Evolutionary conservation across 148 eudicot species (phyloP).

Genomic region (Silene latifolia): DNA sequence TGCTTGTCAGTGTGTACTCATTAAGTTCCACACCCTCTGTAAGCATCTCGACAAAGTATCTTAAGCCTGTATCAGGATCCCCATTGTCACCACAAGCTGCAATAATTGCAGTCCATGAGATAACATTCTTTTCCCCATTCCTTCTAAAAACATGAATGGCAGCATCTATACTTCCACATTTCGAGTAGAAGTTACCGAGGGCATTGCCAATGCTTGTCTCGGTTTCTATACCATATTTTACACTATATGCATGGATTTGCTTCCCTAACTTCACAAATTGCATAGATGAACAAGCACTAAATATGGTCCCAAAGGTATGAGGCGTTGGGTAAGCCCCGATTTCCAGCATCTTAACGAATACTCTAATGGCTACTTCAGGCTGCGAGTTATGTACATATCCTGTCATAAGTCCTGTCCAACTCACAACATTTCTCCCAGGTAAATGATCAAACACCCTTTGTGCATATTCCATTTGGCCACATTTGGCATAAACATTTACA

Average conservation of each 20-base stretch:
- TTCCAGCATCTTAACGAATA: constrained; percentile 52
- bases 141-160: constrained; percentile 56
- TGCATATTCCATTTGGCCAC: constrained; percentile 52
- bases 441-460: constrained; percentile 52
- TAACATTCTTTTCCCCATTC: constrained; percentile 57
- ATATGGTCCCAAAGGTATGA: constrained; percentile 51
- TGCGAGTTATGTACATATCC: constrained; percentile 56
- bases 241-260: constrained; percentile 57
- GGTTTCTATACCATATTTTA: constrained; percentile 46
- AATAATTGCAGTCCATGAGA: constrained; percentile 63
- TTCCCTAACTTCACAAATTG: constrained; percentile 38
- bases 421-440: constrained; percentile 55
- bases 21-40: constrained; percentile 47
- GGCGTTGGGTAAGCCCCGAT: constrained; percentile 53
- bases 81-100: constrained; percentile 68
- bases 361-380: constrained; percentile 44
- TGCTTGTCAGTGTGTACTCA: constrained; percentile 63
- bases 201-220: constrained; percentile 60
- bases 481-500: constrained; percentile 61
- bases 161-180: constrained; percentile 39
- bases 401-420: constrained; percentile 71
- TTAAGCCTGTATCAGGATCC: constrained; percentile 47
- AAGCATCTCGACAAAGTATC: constrained; percentile 50
- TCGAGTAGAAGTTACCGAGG: constrained; percentile 60
- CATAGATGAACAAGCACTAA: constrained; percentile 54